phyloP scores from a whole-genome alignment of 2,329 filamentous ascomycete genomes.

The Chrysoporthe puriensis region DNA sequence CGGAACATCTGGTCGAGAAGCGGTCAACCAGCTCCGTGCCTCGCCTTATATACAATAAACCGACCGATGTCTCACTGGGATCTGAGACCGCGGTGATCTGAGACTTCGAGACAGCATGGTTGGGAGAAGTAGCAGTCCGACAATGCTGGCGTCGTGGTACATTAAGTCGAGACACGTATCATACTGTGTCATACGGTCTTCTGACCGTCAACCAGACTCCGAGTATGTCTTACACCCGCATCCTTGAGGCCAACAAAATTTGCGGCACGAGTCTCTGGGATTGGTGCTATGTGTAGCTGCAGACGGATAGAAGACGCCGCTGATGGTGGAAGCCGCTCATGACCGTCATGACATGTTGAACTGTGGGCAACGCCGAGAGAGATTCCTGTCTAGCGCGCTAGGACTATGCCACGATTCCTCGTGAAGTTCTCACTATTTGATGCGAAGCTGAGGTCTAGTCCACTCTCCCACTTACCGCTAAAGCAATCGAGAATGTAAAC shows the following conservation, averaged over 20 bases:
- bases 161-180: constrained; percentile 1
- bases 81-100: constrained; percentile 21
- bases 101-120: not conserved
- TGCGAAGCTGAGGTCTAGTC: not conserved
- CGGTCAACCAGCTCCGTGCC: constrained; percentile 21
- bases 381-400: not conserved
- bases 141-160: constrained; percentile 5
- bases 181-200: not conserved
- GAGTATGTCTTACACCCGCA: not conserved
- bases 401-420: not conserved
- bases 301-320: not conserved
- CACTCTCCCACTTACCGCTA: not conserved
- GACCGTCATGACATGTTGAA: not conserved
- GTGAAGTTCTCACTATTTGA: not conserved
- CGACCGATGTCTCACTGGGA: constrained; percentile 19
- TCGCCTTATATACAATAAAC: constrained; percentile 16
- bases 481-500: not conserved
- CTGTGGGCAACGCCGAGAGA: not conserved
- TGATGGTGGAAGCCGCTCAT: not conserved
- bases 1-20: constrained; percentile 6
- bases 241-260: not conserved
- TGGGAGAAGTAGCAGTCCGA: not conserved
- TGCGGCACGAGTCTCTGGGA: not conserved
- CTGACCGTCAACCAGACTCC: not conserved
- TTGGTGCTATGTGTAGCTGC: not conserved